Conservation (phyloP, 2,329 filamentous ascomycete species). For the Calonectria hongkongensis region DNA sequence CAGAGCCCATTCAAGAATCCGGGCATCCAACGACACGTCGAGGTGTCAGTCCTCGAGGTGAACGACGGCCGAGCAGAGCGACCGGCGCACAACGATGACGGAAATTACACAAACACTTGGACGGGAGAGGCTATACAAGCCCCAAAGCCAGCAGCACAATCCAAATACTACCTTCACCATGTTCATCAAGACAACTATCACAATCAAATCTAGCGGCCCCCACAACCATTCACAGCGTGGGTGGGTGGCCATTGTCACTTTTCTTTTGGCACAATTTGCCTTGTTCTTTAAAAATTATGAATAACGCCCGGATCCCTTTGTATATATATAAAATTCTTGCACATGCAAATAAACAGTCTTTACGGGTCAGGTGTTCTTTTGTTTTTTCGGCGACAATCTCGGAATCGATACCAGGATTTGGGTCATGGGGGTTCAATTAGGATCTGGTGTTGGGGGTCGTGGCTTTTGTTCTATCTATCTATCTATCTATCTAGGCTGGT, state of each 20-base stretch:
- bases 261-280: slow-evolving; percentile 12
- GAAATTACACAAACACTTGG: slow-evolving; percentile 47
- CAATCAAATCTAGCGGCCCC: background rate
- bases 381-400: slow-evolving; percentile 20
- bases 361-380: slow-evolving; percentile 18
- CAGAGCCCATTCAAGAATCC: slow-evolving; percentile 11
- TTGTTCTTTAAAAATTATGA: background rate
- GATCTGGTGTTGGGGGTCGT: slow-evolving; percentile 29
- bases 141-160: slow-evolving; percentile 30
- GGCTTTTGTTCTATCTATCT: background rate
- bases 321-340: slow-evolving; percentile 1
- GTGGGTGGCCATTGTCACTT: slow-evolving; percentile 1
- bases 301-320: background rate
- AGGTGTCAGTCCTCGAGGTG: slow-evolving; percentile 41
- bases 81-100: slow-evolving; percentile 42
- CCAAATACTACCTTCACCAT: slow-evolving; percentile 38
- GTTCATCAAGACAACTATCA: slow-evolving; percentile 44
- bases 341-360: slow-evolving; percentile 10
- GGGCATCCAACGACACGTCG: slow-evolving; percentile 41
- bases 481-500: background rate
- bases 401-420: slow-evolving; percentile 35
- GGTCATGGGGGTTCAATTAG: slow-evolving; percentile 22
- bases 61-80: background rate
- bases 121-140: slow-evolving; percentile 32
- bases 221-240: slow-evolving; percentile 1